Evolutionary conservation across 495 filamentous ascomycete genomes (phyloP).

Genomic region (Oidiodendron maius): DNA sequence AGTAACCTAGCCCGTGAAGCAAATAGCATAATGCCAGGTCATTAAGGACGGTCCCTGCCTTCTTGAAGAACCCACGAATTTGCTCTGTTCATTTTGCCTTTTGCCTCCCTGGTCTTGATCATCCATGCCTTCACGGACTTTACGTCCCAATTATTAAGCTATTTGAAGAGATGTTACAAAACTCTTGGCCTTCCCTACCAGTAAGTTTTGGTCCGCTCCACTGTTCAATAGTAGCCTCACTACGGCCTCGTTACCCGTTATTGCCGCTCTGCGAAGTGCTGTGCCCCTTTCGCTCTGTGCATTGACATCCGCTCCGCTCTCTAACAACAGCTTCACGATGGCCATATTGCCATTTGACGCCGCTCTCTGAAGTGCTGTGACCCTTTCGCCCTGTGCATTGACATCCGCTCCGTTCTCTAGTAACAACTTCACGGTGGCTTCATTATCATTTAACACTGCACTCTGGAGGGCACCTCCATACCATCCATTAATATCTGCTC

Average conservation of each 20-base stretch:
- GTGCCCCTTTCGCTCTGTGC: slow-evolving; percentile 4
- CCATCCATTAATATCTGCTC: slow-evolving; percentile 11
- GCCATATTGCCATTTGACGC: background rate
- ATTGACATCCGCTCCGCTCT: slow-evolving; percentile 11
- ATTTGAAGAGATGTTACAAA: no score
- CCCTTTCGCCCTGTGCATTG: slow-evolving; percentile 5
- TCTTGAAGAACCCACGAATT: no score
- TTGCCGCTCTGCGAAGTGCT: background rate
- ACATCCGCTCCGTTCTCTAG: slow-evolving; percentile 9
- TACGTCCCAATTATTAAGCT: no score
- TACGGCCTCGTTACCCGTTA: slow-evolving; percentile 3
- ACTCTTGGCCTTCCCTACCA: no score
- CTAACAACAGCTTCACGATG: background rate
- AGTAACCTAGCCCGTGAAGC: no score
- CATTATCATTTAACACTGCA: background rate
- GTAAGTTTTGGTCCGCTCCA: slow-evolving; percentile 27
- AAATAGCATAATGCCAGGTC: no score
- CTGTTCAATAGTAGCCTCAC: slow-evolving; percentile 25
- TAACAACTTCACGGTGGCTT: background rate
- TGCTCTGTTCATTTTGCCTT: no score
- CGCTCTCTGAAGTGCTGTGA: slow-evolving; percentile 5
- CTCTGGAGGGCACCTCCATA: slow-evolving; percentile 7
- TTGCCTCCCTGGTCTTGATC: no score
- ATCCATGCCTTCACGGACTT: no score
- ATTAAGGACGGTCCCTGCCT: no score